Percentiles rank a stretch among this genome's conserved stretches.
Conservation (phyloP, 2,329 filamentous ascomycete genomes). For the Fusarium sp. region DNA sequence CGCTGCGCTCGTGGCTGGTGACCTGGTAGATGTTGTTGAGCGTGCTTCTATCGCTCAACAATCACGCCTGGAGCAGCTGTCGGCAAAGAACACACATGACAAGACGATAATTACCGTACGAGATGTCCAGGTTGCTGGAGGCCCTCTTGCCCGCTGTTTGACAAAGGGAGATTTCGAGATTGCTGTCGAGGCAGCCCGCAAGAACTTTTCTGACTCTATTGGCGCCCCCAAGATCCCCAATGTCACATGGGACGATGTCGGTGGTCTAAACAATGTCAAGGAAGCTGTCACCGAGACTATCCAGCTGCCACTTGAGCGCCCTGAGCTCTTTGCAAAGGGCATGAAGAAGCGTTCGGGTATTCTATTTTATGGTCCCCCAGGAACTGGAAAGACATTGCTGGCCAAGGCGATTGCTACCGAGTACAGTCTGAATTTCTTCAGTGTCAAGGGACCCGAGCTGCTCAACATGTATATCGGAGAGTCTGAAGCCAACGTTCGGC, state of each 20-base stretch:
- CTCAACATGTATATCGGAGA: conserved; percentile 98
- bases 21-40: conserved; percentile 94
- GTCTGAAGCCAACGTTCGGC: conserved; percentile 90
- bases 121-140: conserved; percentile 91
- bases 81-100: conserved; percentile 61
- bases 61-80: conserved; percentile 81
- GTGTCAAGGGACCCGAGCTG: conserved; percentile 90
- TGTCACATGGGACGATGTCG: conserved; percentile 96
- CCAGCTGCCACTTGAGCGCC: conserved; percentile 89
- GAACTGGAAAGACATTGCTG: conserved; percentile 92
- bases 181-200: conserved; percentile 95
- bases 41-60: conserved; percentile 85
- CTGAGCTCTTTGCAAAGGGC: conserved; percentile 94
- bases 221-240: conserved; percentile 98
- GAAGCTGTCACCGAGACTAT: conserved; percentile 98
- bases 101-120: conserved; percentile 73
- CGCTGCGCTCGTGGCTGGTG: conserved; percentile 92
- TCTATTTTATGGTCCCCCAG: conserved; percentile 90
- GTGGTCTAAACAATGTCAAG: conserved; percentile 93
- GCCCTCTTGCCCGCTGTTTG: conserved; percentile 82
- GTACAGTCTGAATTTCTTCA: conserved; percentile 95
- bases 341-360: conserved; percentile 99
- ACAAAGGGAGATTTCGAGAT: conserved; percentile 88
- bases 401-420: conserved; percentile 95
- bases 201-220: conserved; percentile 98